phyloP scores from a whole-genome alignment of 768 basidiomycete genomes.

The Hebeloma cylindrosporum region DNA sequence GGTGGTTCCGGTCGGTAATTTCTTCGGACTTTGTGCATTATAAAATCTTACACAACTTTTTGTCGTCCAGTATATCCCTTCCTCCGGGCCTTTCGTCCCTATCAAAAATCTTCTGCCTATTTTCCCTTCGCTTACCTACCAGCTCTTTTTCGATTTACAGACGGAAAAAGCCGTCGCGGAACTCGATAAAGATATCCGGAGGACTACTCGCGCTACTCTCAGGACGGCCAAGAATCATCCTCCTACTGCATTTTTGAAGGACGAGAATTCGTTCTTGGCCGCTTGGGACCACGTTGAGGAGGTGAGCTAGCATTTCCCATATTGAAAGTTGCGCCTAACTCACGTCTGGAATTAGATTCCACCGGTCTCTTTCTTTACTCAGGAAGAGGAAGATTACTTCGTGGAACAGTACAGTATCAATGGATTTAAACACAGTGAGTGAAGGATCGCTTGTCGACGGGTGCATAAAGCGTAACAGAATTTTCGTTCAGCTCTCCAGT shows the following conservation, averaged over 20 bases:
- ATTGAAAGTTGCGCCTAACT: neutral
- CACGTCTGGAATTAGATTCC: constrained; percentile 43
- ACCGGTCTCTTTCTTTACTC: constrained; percentile 57
- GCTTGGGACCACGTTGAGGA: constrained; percentile 51
- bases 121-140: constrained; percentile 61
- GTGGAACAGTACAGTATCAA: constrained; percentile 58
- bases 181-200: constrained; percentile 53
- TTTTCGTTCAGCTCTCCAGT: constrained; percentile 53
- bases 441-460: neutral
- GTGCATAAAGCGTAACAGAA: neutral
- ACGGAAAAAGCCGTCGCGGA: constrained; percentile 51
- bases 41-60: neutral
- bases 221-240: constrained; percentile 54
- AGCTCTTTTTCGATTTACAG: constrained; percentile 57
- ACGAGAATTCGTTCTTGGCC: constrained; percentile 46
- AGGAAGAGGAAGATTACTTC: constrained; percentile 69
- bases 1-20: constrained; percentile 54
- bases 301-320: constrained; percentile 25
- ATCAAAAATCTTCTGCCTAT: constrained; percentile 36
- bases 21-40: neutral
- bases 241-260: constrained; percentile 54
- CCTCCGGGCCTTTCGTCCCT: constrained; percentile 47
- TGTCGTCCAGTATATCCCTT: constrained; percentile 55
- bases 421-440: constrained; percentile 62
- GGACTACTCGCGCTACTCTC: constrained; percentile 57